Base-by-base conservation (phyloP, 2,329 filamentous ascomycete species). In the Fusarium vanettenii region DNA sequence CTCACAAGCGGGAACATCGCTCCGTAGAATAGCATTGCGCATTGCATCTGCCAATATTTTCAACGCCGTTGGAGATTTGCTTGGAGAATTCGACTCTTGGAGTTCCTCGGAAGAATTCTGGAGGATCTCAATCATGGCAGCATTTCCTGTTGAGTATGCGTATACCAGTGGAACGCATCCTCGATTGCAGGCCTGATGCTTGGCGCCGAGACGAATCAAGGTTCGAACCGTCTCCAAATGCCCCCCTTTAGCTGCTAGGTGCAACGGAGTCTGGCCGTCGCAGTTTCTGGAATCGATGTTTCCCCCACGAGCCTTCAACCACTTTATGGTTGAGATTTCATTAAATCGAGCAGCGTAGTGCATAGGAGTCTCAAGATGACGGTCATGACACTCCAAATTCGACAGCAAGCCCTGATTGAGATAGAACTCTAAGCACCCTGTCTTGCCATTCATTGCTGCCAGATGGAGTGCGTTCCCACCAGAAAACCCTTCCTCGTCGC, bases 21-120 rank as follows among this genome's bases (percentile, higher is more conserved):
- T 0, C 4, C 6, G 2, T 4, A 22, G 8, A 18, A 69, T 66
- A 1, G 63, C 67, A n/a, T 8, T 20, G 5, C 18, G 16, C 9
- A 69, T 31, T 6, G 27, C 37, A 0, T 43, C n/a, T n/a, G 20
- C 37, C 14, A 62, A 20, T n/a, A 27, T 2, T 18, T 16, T 22
- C 2, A 20, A 6, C 1, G 1, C 13, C 3, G 2, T 1, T 3
- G 25, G 35, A 13, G n/a, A 25, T 7, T 5, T 4, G 35, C 5
- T 10, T 1, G 27, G 4, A 20, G 4, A 3, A 22, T 2, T 22
- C 6, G 18, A 20, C 10, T 10, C 20, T 7, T 7, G 7, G 22
- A 5, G 13, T 6, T 2, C 9, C 3, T 45, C 8, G 7, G 37
- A 25, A 6, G 16, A 16, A 6, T 6, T 35, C 16, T 55, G 16